phyloP scores from a whole-genome alignment of 2,329 filamentous ascomycete genomes.

The Penicillium sp. region DNA sequence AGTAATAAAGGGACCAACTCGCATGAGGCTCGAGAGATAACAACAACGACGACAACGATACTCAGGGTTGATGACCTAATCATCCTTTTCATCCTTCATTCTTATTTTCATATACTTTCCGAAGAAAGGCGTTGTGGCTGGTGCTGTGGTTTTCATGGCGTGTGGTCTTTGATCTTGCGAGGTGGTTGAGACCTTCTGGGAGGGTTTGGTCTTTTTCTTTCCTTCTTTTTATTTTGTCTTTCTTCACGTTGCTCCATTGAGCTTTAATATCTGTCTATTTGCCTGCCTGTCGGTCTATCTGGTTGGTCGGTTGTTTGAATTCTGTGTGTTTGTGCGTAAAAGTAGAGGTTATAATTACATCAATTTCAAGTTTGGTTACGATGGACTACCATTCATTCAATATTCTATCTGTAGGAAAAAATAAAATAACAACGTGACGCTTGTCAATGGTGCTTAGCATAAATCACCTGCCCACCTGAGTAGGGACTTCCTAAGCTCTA shows the following conservation, averaged over 20 bases:
- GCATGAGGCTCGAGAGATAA: background rate
- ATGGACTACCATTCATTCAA: background rate
- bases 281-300: background rate
- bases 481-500: no score
- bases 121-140: background rate
- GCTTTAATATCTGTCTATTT: background rate
- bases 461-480: no score
- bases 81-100: background rate
- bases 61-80: background rate
- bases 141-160: background rate
- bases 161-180: background rate
- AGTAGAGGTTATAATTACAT: background rate
- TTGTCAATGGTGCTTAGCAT: background rate
- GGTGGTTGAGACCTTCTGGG: background rate
- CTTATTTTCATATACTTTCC: background rate
- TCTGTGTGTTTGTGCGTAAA: background rate
- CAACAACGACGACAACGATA: background rate
- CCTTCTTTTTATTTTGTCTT: background rate
- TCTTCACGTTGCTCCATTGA: background rate
- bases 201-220: background rate
- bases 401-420: background rate
- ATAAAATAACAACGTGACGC: background rate
- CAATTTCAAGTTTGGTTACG: background rate
- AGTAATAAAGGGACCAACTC: constrained; percentile 14
- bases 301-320: background rate